A percentile compares a stretch with the other conserved stretches of the same genome.
phyloP scores from a whole-genome alignment of 805 yeast genomes.

The Metschnikowia gruessii region DNA sequence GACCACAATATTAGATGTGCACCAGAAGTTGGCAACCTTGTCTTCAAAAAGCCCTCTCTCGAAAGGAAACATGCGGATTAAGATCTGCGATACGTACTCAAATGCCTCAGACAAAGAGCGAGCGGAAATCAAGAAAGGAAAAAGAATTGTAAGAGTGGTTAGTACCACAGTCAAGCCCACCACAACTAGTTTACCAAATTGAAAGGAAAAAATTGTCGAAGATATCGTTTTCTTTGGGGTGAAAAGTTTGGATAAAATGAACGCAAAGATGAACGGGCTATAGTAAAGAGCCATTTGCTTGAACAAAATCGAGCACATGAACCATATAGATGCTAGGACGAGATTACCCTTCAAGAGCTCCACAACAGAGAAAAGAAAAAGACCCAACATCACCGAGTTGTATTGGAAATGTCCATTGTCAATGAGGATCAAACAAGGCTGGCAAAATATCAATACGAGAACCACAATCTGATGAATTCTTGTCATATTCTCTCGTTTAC shows the following conservation, averaged over 20 bases:
- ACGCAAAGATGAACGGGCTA: slow-evolving; percentile 83
- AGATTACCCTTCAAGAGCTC: slow-evolving; percentile 63
- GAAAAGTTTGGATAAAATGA: slow-evolving; percentile 55
- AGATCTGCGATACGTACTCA: slow-evolving; percentile 52
- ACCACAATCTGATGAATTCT: slow-evolving; percentile 75
- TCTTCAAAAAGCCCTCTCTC: slow-evolving; percentile 94
- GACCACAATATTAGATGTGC: slow-evolving; percentile 77
- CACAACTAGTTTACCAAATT: slow-evolving; percentile 54
- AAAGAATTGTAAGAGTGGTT: slow-evolving; percentile 49
- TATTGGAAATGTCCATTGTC: slow-evolving; percentile 98
- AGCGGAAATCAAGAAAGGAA: slow-evolving; percentile 53
- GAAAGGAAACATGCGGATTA: slow-evolving; percentile 82
- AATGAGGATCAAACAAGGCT: slow-evolving; percentile 76
- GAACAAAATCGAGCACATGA: slow-evolving; percentile 74
- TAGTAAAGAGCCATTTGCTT: slow-evolving; percentile 96
- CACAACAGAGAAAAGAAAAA: slow-evolving; percentile 65
- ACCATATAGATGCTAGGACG: slow-evolving; percentile 69
- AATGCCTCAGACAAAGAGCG: slow-evolving; percentile 26
- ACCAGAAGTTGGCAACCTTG: slow-evolving; percentile 97
- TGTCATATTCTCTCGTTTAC: slow-evolving; percentile 47
- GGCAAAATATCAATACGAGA: slow-evolving; percentile 75
- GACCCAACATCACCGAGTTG: slow-evolving; percentile 91
- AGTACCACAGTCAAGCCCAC: slow-evolving; percentile 63
- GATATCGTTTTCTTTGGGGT: slow-evolving; percentile 18
- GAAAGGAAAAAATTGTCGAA: slow-evolving; percentile 32